Evolutionary conservation across 768 basidiomycete genomes (phyloP).

Genomic region (Suillus sp.): DNA sequence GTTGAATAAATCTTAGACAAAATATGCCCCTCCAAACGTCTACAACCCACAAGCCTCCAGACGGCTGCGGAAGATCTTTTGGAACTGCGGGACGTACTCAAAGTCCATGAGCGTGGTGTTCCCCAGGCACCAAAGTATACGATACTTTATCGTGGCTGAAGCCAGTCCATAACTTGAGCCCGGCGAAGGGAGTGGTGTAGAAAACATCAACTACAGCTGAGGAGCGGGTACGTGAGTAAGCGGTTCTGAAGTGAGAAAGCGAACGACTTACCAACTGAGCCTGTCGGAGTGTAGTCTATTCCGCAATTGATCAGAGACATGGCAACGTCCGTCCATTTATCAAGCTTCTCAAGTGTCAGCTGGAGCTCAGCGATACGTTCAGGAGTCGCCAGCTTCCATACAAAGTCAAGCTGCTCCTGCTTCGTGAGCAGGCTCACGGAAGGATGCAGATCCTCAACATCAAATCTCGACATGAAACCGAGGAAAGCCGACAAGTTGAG

Average conservation of each 20-base stretch:
- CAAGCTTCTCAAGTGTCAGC: constrained; percentile 25
- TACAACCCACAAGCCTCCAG: constrained; percentile 29
- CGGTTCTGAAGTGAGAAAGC: neutral
- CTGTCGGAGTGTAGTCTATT: constrained; percentile 26
- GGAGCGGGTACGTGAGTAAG: constrained; percentile 10
- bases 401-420: constrained; percentile 25
- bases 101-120: constrained; percentile 34
- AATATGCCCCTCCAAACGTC: neutral
- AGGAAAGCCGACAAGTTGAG: constrained; percentile 45
- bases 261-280: constrained; percentile 30
- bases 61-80: constrained; percentile 29
- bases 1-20: neutral
- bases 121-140: constrained; percentile 30
- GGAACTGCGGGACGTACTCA: constrained; percentile 32
- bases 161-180: constrained; percentile 28
- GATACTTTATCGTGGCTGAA: neutral
- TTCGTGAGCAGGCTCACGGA: constrained; percentile 22
- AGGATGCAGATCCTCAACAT: constrained; percentile 24
- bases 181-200: constrained; percentile 28
- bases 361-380: constrained; percentile 32
- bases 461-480: constrained; percentile 31
- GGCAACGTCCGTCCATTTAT: constrained; percentile 33
- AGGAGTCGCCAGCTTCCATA: constrained; percentile 32
- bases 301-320: constrained; percentile 33
- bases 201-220: constrained; percentile 27